A percentile compares a stretch with the other conserved stretches of the same genome.
phyloP scores from a whole-genome alignment of 306 rosid genomes.

The Cucumis sativus region Cucumber_9930_V3 NC_026661.2:16722001-16722500 shows the following conservation, averaged over 20 bases:
- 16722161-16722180: background rate
- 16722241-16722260: background rate
- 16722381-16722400: background rate
- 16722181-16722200: background rate
- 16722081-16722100: background rate
- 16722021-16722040: background rate
- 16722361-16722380: background rate
- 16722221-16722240: background rate
- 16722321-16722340: background rate
- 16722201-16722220: background rate
- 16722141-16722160: background rate
- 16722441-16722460: background rate
- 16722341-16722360: background rate
- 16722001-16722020: background rate
- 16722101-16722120: too few relatives aligned
- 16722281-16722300: background rate
- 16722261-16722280: background rate
- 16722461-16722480: background rate
- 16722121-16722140: background rate
- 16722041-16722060: background rate
- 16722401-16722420: background rate
- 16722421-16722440: background rate
- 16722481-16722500: background rate
- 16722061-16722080: background rate
- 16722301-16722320: background rate